Percentiles rank a stretch among this genome's conserved stretches.
Evolutionary conservation across 257 asterid genomes (phyloP).

Genomic region (Solanum chiquidenum): DNA sequence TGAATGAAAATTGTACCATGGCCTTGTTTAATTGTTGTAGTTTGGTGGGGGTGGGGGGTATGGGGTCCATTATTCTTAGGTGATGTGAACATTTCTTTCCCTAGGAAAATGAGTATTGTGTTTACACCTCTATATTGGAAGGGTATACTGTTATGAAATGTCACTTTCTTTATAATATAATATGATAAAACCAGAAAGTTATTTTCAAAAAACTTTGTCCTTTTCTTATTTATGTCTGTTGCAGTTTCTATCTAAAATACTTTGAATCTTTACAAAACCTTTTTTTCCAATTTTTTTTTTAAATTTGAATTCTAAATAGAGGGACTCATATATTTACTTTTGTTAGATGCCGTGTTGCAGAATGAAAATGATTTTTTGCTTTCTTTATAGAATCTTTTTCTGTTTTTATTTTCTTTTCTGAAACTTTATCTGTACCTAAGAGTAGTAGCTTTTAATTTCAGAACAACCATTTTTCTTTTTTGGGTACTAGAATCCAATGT

Average conservation of each 20-base stretch:
- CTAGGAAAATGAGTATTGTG: neutral
- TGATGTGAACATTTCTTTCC: neutral
- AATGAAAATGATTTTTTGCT: constrained; percentile 32
- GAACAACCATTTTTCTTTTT: neutral
- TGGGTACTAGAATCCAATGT: neutral
- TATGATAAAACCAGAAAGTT: constrained; percentile 3
- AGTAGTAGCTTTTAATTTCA: neutral
- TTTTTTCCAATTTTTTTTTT: neutral
- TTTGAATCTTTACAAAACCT: neutral
- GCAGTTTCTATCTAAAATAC: neutral
- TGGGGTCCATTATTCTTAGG: neutral
- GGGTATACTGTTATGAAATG: constrained; percentile 10
- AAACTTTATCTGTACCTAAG: neutral
- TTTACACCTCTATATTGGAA: neutral
- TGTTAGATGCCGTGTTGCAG: constrained; percentile 25
- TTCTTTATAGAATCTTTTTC: neutral
- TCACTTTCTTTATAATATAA: constrained; percentile 24
- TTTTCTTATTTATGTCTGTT: constrained; percentile 12
- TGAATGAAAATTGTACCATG: neutral
- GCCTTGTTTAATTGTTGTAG: neutral
- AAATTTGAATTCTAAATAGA: constrained; percentile 19
- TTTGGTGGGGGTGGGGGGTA: neutral
- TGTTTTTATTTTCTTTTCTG: neutral
- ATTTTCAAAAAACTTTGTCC: constrained; percentile 7
- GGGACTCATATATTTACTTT: neutral